These are phyloP conservation scores for Mucor piriformis DNA, from an alignment of 371 early-diverging fungal species.

Conservation along the genomic window DNA sequence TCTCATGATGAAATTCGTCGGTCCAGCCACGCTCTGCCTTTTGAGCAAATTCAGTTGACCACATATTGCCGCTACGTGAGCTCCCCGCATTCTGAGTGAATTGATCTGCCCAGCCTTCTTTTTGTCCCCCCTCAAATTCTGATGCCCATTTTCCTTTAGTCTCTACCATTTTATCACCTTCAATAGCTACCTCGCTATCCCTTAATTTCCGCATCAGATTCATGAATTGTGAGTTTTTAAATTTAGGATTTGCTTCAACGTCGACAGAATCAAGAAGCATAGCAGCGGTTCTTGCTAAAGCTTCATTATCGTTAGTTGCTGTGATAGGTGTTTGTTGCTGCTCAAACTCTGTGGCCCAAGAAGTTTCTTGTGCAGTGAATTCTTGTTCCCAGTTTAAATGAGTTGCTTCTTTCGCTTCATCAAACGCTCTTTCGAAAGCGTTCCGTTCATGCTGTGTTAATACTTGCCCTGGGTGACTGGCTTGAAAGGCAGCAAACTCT, in stretches of 20 bases:
- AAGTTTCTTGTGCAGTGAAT: constrained; percentile 50
- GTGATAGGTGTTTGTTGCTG: constrained; percentile 21
- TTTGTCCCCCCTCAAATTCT: constrained; percentile 31
- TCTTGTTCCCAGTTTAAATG: constrained; percentile 56
- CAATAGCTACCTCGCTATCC: constrained; percentile 84
- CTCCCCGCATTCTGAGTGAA: constrained; percentile 32
- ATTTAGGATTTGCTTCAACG: constrained; percentile 82
- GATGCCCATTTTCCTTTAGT: constrained; percentile 45
- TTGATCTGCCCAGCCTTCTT: constrained; percentile 59
- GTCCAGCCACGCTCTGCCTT: constrained; percentile 41
- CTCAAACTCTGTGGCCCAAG: constrained; percentile 61
- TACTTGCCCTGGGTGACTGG: constrained; percentile 11
- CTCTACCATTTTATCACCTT: constrained; percentile 81
- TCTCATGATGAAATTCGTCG: constrained; percentile 52
- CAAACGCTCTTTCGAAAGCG: constrained; percentile 79
- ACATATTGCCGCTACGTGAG: constrained; percentile 23
- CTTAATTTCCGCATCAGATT: constrained; percentile 87
- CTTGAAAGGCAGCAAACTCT: constrained; percentile 44
- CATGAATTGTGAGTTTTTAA: constrained; percentile 89
- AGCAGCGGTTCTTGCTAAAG: constrained; percentile 85
- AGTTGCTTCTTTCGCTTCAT: constrained; percentile 54
- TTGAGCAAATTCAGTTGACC: constrained; percentile 33
- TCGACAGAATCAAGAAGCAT: constrained; percentile 80
- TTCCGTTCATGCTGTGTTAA: constrained; percentile 15
- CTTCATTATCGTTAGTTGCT: constrained; percentile 55